Evolutionary conservation across 352 stramenopile species (phyloP), one percentile per base, ranked within the genome.

Genomic region (Globisporangium perplexum): DNA sequence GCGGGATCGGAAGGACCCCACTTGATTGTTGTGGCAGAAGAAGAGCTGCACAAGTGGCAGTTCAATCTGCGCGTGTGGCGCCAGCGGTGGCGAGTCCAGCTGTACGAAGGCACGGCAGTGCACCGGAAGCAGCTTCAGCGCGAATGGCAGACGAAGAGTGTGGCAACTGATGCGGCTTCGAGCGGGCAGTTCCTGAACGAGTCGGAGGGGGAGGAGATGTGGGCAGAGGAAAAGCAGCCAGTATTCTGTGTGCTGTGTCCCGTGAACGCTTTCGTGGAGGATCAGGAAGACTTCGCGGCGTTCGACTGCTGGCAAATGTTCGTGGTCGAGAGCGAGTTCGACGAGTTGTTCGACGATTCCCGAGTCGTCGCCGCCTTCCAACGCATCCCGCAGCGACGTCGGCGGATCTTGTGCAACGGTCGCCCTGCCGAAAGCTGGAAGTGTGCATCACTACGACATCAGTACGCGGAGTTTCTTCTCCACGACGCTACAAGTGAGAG

Each of bases 1-100:
- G 14, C 31, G 53, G 0, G 31, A 56, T 5, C 43, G 53, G 3
- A 60, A 36, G 67, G 72, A 8, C 85, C 85, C 4, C 86, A 96
- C 58, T 61, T 96, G 50, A 71, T 96, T 28, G 59, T 96, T 49
- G 81, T 90, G 10, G 69, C 82, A 5, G 71, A 83, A 12, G 77
- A 86, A 26, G 77, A 93, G 45, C 56, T 91, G 30, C 79, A 90
- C 60, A 93, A 92, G 50, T 96, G 86, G 86, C 68, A 69, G 30
- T 80, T 83, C 57, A 77, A 79, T 47, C 57, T 96, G 46, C 74
- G 73, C 20, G 54, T 75, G 50, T 88, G 74, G 66, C 69, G 89
- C 39, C 55, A 58, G 3, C 57, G 75, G 23, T 62, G 68, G 36
- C 69, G 74, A 46, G 66, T 92, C 38, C 81, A 92, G 61, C 41